These are phyloP conservation scores for Stephania yunnanensis DNA, from an alignment of 164 flowering plant species.

Conservation along the genomic window DNA sequence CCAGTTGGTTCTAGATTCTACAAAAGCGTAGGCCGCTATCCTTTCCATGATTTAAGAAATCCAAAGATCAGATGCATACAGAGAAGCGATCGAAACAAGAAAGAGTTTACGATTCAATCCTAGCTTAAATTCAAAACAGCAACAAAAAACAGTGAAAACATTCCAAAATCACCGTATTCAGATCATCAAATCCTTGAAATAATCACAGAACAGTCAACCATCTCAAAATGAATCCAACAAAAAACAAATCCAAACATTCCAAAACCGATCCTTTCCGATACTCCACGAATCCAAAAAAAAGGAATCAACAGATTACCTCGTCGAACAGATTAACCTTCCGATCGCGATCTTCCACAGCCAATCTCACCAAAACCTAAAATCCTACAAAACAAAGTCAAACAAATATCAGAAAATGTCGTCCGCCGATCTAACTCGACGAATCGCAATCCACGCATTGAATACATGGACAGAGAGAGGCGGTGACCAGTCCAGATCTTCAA, in stretches of 20 bases:
- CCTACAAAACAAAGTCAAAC: neutral
- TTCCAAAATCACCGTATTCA: neutral
- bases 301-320: constrained; percentile 7
- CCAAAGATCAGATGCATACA: neutral
- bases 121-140: neutral
- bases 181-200: neutral
- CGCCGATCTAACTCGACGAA: neutral
- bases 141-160: neutral
- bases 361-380: constrained; percentile 5
- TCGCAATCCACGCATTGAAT: neutral
- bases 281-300: neutral
- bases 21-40: neutral
- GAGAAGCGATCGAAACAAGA: neutral
- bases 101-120: neutral
- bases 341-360: neutral
- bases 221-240: neutral
- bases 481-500: neutral
- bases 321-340: neutral
- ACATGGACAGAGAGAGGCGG: neutral
- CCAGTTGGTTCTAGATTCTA: neutral
- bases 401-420: neutral
- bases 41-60: neutral
- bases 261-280: neutral
- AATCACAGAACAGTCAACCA: neutral
- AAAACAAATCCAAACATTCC: neutral